A percentile compares a stretch with the other conserved stretches of the same genome.
phyloP scores from a whole-genome alignment of 2,329 filamentous ascomycete genomes.

The Leptographium radiaticola region DNA sequence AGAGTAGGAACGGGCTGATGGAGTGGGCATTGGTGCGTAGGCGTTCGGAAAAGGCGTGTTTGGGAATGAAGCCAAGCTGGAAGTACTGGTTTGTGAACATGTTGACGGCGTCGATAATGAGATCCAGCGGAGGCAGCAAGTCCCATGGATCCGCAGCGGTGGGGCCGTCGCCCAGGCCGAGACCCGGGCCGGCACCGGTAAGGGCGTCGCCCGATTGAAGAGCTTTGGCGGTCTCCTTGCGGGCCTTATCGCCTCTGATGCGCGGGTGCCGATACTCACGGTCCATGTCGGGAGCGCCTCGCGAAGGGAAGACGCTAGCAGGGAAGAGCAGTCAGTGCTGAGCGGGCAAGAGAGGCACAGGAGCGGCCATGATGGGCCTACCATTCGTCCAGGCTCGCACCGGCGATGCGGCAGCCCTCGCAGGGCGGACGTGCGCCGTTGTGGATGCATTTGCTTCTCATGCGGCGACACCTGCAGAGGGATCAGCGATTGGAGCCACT shows the following conservation, averaged over 20 bases:
- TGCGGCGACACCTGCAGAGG: conserved; percentile 11
- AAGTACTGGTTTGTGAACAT: conserved; percentile 43
- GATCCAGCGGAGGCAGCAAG: conserved; percentile 32
- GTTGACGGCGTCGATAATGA: conserved; percentile 38
- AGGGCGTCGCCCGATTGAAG: neutral
- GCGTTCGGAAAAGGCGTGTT: conserved; percentile 33
- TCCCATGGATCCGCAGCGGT: conserved; percentile 31
- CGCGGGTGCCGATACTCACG: conserved; percentile 44
- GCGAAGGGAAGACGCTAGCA: conserved; percentile 34
- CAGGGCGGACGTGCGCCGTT: conserved; percentile 20
- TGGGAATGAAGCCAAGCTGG: conserved; percentile 46
- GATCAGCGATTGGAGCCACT: neutral
- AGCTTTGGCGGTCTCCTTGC: conserved; percentile 16
- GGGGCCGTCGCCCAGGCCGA: neutral
- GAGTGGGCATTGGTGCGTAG: conserved; percentile 32
- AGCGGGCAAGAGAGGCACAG: neutral
- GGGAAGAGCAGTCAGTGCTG: neutral
- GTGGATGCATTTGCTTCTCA: conserved; percentile 15
- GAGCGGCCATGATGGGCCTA: conserved; percentile 17
- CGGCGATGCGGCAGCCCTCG: conserved; percentile 36
- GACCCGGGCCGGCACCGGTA: neutral
- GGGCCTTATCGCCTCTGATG: conserved; percentile 31
- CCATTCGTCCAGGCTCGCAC: conserved; percentile 36
- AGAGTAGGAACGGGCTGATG: conserved; percentile 40
- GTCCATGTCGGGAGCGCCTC: conserved; percentile 40